Evolutionary conservation across 768 basidiomycete species (phyloP), one percentile per base, ranked within the genome.

Genomic region (Boletus insuetus): DNA sequence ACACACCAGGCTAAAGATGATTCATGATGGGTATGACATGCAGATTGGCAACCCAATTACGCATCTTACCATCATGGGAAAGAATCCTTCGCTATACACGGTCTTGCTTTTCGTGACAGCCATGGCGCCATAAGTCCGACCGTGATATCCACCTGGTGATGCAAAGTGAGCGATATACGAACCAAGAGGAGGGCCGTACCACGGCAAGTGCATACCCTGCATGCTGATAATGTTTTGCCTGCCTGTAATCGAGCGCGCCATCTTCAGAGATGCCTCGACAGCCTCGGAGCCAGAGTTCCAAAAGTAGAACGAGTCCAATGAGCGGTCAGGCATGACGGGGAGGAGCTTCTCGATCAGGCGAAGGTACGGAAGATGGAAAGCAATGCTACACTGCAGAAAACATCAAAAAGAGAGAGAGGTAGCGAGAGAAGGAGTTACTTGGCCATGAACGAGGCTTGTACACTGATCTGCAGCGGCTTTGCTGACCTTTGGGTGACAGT

Each of bases 211-310:
- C 63, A 19, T 44, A 76, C 91, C 95, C 73, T 96, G 94, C 87
- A 98, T 91, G 55, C 82, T 76, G 51, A 98, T 92, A 56, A 98
- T 82, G 68, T 96, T 94, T 68, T 93, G 92, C 59, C 82, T 79
- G 31, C 86, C 84, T 1, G 95, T 98, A 34, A 86, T 75, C 24
- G 70, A 66, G 34, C 95, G 82, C 4, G 91, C 89, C 75, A 98
- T 85, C 75, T 97, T 98, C 59, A 98, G 73, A 3, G 93, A 80
- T 1, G 85, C 91, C 73, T 97, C 95, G 42, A 94, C 81, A 1
- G 94, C 96, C 71, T 98, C 96, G 1, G 92, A 87, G 3, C 96
- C 96, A 3, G 94, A 95, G 76, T 92, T 98, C 89, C 90, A 92
- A 74, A 97, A 92, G 82, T 94, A 97, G 80, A 98, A 98, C 24